Evolutionary conservation across 371 early-diverging fungal genomes (phyloP).

Genomic region (Amoeboaphelidium occidentale): DNA sequence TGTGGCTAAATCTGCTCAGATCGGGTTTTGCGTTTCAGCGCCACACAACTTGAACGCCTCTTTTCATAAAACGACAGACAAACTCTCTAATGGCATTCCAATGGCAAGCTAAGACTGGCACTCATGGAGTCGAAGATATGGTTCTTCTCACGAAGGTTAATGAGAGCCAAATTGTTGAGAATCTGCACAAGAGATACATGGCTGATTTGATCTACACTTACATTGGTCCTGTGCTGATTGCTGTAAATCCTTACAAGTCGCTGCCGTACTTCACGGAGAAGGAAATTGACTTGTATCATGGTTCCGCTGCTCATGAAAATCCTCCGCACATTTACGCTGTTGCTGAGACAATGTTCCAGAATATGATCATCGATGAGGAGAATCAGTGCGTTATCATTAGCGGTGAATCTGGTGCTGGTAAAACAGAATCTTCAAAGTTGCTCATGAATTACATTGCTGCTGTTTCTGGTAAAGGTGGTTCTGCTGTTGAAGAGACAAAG

Average conservation of each 20-base stretch:
- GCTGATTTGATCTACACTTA: constrained; percentile 27
- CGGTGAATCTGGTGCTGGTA: constrained; percentile 76
- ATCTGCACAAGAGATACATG: constrained; percentile 20
- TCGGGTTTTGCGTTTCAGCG: too few species aligned
- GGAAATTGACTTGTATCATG: constrained; percentile 15
- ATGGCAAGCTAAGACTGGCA: background rate
- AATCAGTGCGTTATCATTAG: constrained; percentile 92
- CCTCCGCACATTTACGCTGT: constrained; percentile 27
- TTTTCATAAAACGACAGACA: too few species aligned
- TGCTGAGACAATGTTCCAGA: constrained; percentile 37
- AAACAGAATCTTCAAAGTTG: constrained; percentile 46
- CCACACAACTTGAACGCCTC: too few species aligned
- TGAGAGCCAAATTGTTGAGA: constrained; percentile 25
- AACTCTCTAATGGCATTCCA: background rate
- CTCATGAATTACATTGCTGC: constrained; percentile 90
- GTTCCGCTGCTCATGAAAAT: constrained; percentile 19
- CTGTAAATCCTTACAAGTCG: constrained; percentile 24
- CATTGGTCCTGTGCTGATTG: constrained; percentile 7
- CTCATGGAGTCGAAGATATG: background rate
- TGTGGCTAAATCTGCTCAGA: too few species aligned
- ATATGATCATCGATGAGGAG: constrained; percentile 88
- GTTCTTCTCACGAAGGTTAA: constrained; percentile 21
- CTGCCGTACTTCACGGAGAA: constrained; percentile 24
- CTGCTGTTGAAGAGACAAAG: constrained; percentile 61
- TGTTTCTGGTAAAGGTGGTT: constrained; percentile 51